A percentile compares a stretch with the other conserved stretches of the same genome.
Conservation (phyloP, 1,284 basidiomycete genomes). For the Cystobasidium pallidum region DNA sequence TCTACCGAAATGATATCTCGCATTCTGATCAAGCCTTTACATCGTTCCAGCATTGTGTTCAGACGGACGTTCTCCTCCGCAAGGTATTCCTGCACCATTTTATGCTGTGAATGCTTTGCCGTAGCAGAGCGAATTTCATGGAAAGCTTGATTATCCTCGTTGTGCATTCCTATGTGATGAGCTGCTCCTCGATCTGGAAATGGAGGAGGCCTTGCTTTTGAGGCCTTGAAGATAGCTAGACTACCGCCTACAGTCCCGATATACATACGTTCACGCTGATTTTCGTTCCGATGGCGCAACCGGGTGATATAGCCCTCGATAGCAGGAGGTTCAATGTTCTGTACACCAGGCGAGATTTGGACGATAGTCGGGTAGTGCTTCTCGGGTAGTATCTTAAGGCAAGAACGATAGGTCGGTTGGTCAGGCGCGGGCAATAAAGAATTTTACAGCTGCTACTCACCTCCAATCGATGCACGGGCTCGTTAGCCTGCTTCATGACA, state of each 20-base stretch:
- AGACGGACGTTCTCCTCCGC: slow-evolving; percentile 19
- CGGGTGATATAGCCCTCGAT: slow-evolving; percentile 50
- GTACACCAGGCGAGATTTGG: slow-evolving; percentile 30
- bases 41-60: slow-evolving; percentile 2
- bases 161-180: background rate
- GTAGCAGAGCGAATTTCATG: background rate
- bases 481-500: slow-evolving; percentile 30
- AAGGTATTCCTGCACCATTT: background rate
- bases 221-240: slow-evolving; percentile 23
- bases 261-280: slow-evolving; percentile 31
- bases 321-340: slow-evolving; percentile 48
- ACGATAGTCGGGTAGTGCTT: slow-evolving; percentile 50
- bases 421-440: too few species aligned
- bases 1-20: slow-evolving; percentile 48
- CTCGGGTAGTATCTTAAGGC: slow-evolving; percentile 45
- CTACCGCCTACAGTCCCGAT: slow-evolving; percentile 3
- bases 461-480: slow-evolving; percentile 26
- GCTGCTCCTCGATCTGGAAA: background rate
- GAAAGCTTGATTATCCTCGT: background rate
- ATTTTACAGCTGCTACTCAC: background rate
- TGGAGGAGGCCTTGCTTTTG: slow-evolving; percentile 13
- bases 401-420: background rate
- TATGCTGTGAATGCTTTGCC: background rate
- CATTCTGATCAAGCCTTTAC: slow-evolving; percentile 46
- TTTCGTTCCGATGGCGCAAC: slow-evolving; percentile 35